A percentile compares a stretch with the other conserved stretches of the same genome.
Conservation (phyloP, 1,284 basidiomycete genomes). For the Microbotryum lychnidis-dioicae region DNA sequence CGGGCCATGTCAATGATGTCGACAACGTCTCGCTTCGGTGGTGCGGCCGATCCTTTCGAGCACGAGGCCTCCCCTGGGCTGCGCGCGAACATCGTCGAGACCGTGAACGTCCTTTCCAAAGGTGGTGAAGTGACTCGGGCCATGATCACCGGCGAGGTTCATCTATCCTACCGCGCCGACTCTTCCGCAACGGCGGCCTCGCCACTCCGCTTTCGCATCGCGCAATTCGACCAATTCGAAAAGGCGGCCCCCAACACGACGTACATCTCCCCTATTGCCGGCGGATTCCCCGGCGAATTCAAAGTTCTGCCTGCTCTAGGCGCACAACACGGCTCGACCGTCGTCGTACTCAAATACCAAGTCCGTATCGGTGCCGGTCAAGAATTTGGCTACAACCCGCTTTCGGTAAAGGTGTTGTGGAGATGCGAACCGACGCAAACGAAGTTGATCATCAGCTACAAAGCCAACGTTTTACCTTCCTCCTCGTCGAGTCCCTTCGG, state of each 20-base stretch:
- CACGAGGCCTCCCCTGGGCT: slow-evolving; percentile 35
- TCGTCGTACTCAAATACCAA: slow-evolving; percentile 48
- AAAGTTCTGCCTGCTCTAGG: slow-evolving; percentile 42
- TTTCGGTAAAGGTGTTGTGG: slow-evolving; percentile 47
- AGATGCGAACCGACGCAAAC: slow-evolving; percentile 46
- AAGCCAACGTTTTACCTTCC: slow-evolving; percentile 30
- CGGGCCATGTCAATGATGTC: slow-evolving; percentile 28
- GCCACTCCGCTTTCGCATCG: slow-evolving; percentile 42
- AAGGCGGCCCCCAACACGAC: slow-evolving; percentile 48
- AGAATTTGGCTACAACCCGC: slow-evolving; percentile 39
- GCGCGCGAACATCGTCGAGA: slow-evolving; percentile 45
- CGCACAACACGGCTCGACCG: slow-evolving; percentile 30
- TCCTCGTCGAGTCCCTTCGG: slow-evolving; percentile 7
- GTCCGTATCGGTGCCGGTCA: slow-evolving; percentile 42
- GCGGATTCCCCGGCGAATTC: slow-evolving; percentile 44
- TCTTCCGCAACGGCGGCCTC: neutral
- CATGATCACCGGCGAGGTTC: slow-evolving; percentile 48
- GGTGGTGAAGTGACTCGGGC: slow-evolving; percentile 41
- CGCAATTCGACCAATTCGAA: slow-evolving; percentile 45
- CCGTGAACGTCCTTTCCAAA: slow-evolving; percentile 46
- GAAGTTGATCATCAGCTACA: slow-evolving; percentile 47
- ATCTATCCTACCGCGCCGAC: slow-evolving; percentile 31
- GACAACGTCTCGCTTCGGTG: neutral
- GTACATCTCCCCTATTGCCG: slow-evolving; percentile 43
- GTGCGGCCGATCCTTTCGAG: slow-evolving; percentile 26